A percentile compares a stretch with the other conserved stretches of the same genome.
These are phyloP conservation scores for Adansonia madagascariensis DNA, from an alignment of 441 rosid genomes.

Conservation along the genomic window DNA sequence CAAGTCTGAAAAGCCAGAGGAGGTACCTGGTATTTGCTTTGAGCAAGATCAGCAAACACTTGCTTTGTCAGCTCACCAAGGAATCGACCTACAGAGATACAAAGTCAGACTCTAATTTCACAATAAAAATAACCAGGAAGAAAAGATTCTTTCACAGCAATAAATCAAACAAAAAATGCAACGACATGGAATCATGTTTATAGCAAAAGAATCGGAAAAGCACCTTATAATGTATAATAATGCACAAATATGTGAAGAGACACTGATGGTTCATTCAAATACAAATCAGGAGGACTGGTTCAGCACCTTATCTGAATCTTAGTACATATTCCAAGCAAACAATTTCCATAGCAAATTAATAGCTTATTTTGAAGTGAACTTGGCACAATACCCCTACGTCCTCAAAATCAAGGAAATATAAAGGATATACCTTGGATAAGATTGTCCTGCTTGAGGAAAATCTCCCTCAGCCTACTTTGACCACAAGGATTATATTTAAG, in stretches of 20 bases:
- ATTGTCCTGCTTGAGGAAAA: conserved; percentile 98
- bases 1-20: not conserved
- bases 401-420: not conserved
- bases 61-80: conserved; percentile 94
- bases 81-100: conserved; percentile 74
- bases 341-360: not conserved
- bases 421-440: conserved; percentile 83
- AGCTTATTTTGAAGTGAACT: not conserved
- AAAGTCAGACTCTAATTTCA: not conserved
- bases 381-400: not conserved
- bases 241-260: not conserved
- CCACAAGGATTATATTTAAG: conserved; percentile 99
- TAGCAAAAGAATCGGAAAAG: not conserved
- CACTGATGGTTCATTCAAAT: conserved; percentile 9
- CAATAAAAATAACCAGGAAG: not conserved
- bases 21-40: conserved; percentile 94
- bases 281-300: not conserved
- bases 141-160: conserved; percentile 9
- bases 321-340: not conserved
- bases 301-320: conserved; percentile 1
- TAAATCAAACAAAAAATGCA: not conserved
- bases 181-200: not conserved
- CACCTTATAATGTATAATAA: not conserved
- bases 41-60: conserved; percentile 85
- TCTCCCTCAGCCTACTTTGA: conserved; percentile 99